phyloP scores from a whole-genome alignment of 176 grass and related monocot genomes.

The Bothriochloa decipiens region DNA sequence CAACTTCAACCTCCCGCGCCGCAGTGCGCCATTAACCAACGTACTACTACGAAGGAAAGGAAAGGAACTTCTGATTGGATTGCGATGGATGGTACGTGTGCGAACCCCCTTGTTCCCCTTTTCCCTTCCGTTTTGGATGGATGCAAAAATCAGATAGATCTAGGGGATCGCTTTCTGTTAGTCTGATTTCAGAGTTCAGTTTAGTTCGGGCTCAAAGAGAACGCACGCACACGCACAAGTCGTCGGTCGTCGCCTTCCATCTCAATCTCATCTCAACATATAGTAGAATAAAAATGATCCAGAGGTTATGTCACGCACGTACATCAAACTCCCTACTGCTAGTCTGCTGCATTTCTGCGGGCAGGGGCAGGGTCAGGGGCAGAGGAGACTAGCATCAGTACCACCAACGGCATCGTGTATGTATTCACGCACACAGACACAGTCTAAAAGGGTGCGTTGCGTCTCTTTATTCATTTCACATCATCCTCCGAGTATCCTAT shows the following conservation, averaged over 20 bases:
- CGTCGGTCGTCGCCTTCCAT: no score
- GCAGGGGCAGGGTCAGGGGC: no score
- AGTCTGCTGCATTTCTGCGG: no score
- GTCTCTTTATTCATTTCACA: not conserved
- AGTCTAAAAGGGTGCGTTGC: not conserved
- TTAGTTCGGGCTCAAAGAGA: not conserved
- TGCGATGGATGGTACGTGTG: not conserved
- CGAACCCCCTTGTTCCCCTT: not conserved
- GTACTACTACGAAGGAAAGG: not conserved
- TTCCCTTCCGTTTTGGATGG: not conserved
- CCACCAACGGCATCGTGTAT: no score
- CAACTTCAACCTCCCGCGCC: not conserved
- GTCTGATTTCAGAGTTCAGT: not conserved
- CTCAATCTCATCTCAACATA: no score
- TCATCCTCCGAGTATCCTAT: not conserved
- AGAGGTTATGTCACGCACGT: no score
- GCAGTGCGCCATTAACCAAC: no score
- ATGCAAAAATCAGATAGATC: not conserved
- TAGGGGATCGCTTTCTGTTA: not conserved
- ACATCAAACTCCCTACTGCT: no score
- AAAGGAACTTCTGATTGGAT: not conserved
- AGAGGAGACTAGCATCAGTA: not conserved
- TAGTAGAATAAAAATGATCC: no score
- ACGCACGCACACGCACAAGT: no score
- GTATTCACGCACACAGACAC: not conserved